These are phyloP conservation scores for Apiospora phragmitis DNA, from an alignment of 2,329 filamentous ascomycete genomes.

Conservation along the genomic window DNA sequence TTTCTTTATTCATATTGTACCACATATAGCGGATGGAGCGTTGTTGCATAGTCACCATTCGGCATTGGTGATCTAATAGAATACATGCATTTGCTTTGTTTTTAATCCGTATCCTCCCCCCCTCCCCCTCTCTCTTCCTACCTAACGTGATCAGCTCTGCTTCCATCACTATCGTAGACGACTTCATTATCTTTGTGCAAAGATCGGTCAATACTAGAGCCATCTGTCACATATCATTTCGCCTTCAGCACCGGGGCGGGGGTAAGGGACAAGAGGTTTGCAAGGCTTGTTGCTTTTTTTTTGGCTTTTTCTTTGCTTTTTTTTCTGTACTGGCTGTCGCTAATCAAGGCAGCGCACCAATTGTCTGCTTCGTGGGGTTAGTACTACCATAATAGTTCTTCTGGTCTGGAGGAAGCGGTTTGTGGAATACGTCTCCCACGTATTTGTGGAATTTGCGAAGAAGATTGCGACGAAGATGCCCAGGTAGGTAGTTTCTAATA, in stretches of 20 bases:
- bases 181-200: background rate
- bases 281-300: background rate
- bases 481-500: background rate
- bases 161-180: background rate
- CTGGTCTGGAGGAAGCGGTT: too few relatives aligned
- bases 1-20: background rate
- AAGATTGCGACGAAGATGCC: too few relatives aligned
- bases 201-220: background rate
- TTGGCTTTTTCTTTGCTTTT: background rate
- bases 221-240: background rate
- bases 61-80: background rate
- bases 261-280: background rate
- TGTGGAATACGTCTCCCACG: too few relatives aligned
- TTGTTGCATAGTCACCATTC: conserved; percentile 4
- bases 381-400: too few relatives aligned
- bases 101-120: too few relatives aligned
- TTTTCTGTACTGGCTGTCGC: background rate
- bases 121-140: too few relatives aligned
- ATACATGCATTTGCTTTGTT: conserved; percentile 4
- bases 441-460: too few relatives aligned
- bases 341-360: background rate
- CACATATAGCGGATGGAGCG: conserved; percentile 7
- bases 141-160: background rate
- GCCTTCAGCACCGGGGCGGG: background rate
- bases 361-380: background rate